phyloP scores from a whole-genome alignment of 1,139 yeast species.

The Keqinozyma sinolaborantium region DNA sequence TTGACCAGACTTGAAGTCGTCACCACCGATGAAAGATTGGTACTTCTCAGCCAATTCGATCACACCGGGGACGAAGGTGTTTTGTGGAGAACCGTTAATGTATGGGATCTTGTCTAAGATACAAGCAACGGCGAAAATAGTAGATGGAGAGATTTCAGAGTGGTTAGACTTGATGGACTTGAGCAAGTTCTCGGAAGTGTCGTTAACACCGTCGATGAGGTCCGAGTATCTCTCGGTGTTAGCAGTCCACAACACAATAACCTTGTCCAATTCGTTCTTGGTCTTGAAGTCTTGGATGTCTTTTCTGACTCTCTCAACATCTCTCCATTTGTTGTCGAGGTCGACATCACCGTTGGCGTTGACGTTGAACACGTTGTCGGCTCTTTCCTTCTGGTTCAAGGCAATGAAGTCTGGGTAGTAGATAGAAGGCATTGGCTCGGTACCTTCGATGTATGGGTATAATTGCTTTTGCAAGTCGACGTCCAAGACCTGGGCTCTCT shows the following conservation, averaged over 20 bases:
- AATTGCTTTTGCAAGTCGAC: slow-evolving; percentile 79
- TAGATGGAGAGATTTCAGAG: slow-evolving; percentile 84
- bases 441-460: slow-evolving; percentile 57
- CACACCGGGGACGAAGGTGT: slow-evolving; percentile 94
- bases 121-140: slow-evolving; percentile 88
- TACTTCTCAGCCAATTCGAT: slow-evolving; percentile 82
- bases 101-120: slow-evolving; percentile 85
- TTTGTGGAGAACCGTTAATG: slow-evolving; percentile 96
- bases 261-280: slow-evolving; percentile 74
- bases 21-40: slow-evolving; percentile 86
- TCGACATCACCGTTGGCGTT: slow-evolving; percentile 45
- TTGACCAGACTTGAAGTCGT: slow-evolving; percentile 96
- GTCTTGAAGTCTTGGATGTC: slow-evolving; percentile 81
- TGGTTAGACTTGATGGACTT: slow-evolving; percentile 75
- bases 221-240: slow-evolving; percentile 94
- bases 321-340: slow-evolving; percentile 76
- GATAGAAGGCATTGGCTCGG: slow-evolving; percentile 76
- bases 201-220: slow-evolving; percentile 75
- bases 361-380: slow-evolving; percentile 77
- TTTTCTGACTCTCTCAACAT: slow-evolving; percentile 80
- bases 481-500: slow-evolving; percentile 85
- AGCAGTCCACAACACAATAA: slow-evolving; percentile 93
- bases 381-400: slow-evolving; percentile 89
- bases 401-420: slow-evolving; percentile 98
- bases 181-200: slow-evolving; percentile 78